Base-by-base conservation (phyloP, 2,329 filamentous ascomycete genomes). In the Colletotrichum theobromicola region DNA sequence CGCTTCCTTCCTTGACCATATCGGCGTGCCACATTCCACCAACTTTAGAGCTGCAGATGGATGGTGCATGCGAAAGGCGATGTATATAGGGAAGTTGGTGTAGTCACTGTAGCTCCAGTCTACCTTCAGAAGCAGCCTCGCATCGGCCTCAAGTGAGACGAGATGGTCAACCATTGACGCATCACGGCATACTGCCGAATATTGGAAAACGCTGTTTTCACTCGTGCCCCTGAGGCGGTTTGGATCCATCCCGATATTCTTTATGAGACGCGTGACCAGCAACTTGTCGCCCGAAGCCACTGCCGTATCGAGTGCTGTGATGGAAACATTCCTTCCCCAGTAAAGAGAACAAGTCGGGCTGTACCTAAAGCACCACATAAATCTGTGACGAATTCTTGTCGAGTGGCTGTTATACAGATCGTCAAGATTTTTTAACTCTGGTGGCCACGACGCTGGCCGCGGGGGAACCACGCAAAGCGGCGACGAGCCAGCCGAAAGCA, bases 81-180 rank as follows among this genome's bases (percentile, higher is more conserved):
- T 46, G 0, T 46, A 21, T 7, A 21, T 46, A 46, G 42, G 42
- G n/a, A 46, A 46, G 0, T 21, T 0, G n/a, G 0, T 1, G 13
- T 46, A 46, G 0, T 21, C 0, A 10, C 0, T 1, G 13, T 46
- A 1, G n/a, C 1, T 2, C 42, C n/a, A 46, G 4, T 46, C 42
- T 46, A n/a, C n/a, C 7, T 7, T 46, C 0, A 46, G 9, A 16
- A 46, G 42, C n/a, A 46, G 42, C 42, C n/a, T 46, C 5, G 53
- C 2, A 57, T 28, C 53, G 21, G 24, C 24, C 7, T 21, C 53
- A 8, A 6, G 7, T 18, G 13, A 28, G 53, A 57, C 7, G 0
- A 57, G 4, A 5, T 57, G 53, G 16, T 28, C 21, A 57, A 57
- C 2, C 53, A 57, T 28, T 18, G 53, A 57, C 13, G 0, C 26